Base-by-base conservation (phyloP, 164 flowering plant species). In the Vitis riparia region DNA sequence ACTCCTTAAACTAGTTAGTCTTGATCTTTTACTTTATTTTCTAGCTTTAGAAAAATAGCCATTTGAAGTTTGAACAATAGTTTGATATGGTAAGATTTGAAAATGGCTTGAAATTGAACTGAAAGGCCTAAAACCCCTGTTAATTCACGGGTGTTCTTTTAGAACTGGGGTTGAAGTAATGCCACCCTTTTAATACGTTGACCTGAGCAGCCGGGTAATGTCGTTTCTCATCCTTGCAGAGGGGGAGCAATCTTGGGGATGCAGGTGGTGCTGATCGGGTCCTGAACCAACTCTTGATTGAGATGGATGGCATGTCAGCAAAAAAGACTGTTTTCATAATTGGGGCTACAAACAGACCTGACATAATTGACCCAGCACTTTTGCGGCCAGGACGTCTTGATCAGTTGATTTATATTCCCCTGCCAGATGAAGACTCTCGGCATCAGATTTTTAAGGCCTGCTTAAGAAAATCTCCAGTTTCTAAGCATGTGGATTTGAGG, bases 221-320 rank as follows among this genome's bases (percentile, higher is more conserved):
- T 23, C 27, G 9, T 55, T 53, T 32, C 8, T 73, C 0, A n/a
- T 30, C 62, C 57, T 32, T 69, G 68, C 71, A 79, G 82, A 76
- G 82, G 30, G 82, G 82, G 72, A 73, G 79, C 64, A 74, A 80
- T 52, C 70, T 63, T 50, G 80, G 82, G 7, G 84, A 81, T 74
- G 82, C 80, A n/a, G 81, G 81, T n/a, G 81, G 84, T 55, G 81
- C 81, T 59, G 84, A 81, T 68, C 55, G 84, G 19, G 84, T 81
- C 23, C 58, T 81, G 74, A 81, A 81, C 58, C 84, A 81, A 53
- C 84, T 81, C 11, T 75, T 81, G 1, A 78, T 81, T 51, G 84
- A 81, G 67, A 81, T 81, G 84, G 84, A 81, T 68, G 84, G 84
- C 59, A 81, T 81, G 81, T 67, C 79, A 11, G 84, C 84, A 9